Evolutionary conservation across 176 grass and related monocot species (phyloP), one percentile per base, ranked within the genome.

Genomic region (Aegilops speltoides): DNA sequence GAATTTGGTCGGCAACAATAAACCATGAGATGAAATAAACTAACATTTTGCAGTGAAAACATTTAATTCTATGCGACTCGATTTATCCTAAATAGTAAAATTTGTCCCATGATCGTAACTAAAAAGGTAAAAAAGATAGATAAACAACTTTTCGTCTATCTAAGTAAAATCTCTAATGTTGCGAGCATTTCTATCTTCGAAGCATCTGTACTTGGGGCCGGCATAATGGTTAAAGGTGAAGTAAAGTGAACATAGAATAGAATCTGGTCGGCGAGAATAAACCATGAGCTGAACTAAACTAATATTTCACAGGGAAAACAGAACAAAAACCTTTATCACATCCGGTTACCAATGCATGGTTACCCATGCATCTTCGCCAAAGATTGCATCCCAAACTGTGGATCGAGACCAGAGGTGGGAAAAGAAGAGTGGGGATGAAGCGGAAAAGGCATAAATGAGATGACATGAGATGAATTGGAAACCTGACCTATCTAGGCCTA

Each of bases 361-460:
- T 22, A 57, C 52, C 52, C 5, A 56, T 20, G 6, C 50, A 16
- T 54, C 5, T 17, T 16, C 17, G 15, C 50, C 50, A 19, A 62
- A 25, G 6, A 12, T 63, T 63, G 22, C n/a, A 24, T 24, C 72
- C 66, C 72, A 8, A 43, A 77, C 74, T 87, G 73, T 83, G 26
- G 84, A 79, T 87, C 73, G 20, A 66, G 57, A 87, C 45, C 13
- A 66, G 57, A 84, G 65, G 84, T 87, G 66, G 87, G 80, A 87
- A 90, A 79, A 64, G 89, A 87, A 83, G 67, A 68, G 74, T 33
- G 14, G 8, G 1, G 64, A 0, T 17, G 26, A 28, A 45, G 66
- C 36, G 31, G 52, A 60, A 90, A 87, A 76, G 76, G 24, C 11
- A 76, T 62, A 15, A 64, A 28, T 29, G 72, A 26, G 64, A 82